Conservation (phyloP, 1,139 yeast species). For the Geotrichum klebahnii region DNA sequence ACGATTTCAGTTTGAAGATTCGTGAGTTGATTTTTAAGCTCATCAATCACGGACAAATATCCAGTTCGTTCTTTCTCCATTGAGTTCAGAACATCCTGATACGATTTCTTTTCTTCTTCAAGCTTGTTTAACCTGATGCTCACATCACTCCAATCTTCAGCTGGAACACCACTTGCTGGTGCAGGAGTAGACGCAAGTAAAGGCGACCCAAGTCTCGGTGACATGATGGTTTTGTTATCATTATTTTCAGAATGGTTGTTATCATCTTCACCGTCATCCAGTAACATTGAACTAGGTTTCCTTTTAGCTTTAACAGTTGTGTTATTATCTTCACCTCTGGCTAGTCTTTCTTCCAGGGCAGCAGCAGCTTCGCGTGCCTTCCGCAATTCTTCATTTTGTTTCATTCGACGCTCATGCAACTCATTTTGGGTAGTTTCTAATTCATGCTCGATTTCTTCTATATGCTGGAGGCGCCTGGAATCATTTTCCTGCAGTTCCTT, state of each 20-base stretch:
- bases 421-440: conserved; percentile 18
- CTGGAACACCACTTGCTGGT: not conserved
- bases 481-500: conserved; percentile 22
- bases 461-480: conserved; percentile 20
- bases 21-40: conserved; percentile 12
- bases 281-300: too few species aligned
- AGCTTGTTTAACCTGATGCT: conserved; percentile 11
- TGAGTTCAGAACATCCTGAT: conserved; percentile 12
- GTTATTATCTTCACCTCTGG: not conserved
- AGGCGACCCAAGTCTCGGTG: conserved; percentile 11
- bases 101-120: conserved; percentile 13
- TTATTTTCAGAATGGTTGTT: not conserved
- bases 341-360: conserved; percentile 3
- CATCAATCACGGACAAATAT: conserved; percentile 11
- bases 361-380: conserved; percentile 17
- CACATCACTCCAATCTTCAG: conserved; percentile 15
- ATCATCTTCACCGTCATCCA: too few species aligned
- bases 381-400: conserved; percentile 19
- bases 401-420: conserved; percentile 17
- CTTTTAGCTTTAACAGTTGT: not conserved
- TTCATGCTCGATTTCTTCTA: conserved; percentile 24
- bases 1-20: conserved; percentile 13
- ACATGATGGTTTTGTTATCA: not conserved
- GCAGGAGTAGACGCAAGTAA: conserved; percentile 4
- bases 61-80: conserved; percentile 18